Evolutionary conservation across 2,329 filamentous ascomycete species (phyloP).

Genomic region (Proliferodiscus dingleyae): DNA sequence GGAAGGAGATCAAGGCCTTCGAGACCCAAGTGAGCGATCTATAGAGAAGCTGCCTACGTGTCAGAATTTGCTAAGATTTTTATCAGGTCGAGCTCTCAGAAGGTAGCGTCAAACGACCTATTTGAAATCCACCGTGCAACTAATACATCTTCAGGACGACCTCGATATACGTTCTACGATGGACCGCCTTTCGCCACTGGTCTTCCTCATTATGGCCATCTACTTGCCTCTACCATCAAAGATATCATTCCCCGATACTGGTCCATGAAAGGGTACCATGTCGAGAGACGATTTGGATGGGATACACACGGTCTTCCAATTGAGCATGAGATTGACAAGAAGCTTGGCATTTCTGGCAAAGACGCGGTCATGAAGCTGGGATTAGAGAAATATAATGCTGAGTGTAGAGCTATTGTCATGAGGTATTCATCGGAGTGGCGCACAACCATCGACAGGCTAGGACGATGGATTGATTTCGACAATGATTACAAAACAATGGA

Average conservation of each 20-base stretch:
- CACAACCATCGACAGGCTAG: constrained; percentile 78
- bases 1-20: constrained; percentile 91
- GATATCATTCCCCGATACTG: constrained; percentile 95
- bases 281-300: constrained; percentile 91
- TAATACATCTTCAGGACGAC: constrained; percentile 37
- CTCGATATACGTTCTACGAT: constrained; percentile 93
- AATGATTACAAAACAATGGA: constrained; percentile 99
- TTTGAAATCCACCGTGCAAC: not conserved
- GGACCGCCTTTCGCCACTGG: constrained; percentile 76
- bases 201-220: constrained; percentile 61
- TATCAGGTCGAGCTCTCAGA: constrained; percentile 72
- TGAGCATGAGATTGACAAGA: constrained; percentile 97
- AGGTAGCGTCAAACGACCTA: constrained; percentile 37
- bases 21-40: constrained; percentile 53
- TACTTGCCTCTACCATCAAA: constrained; percentile 88
- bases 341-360: constrained; percentile 80
- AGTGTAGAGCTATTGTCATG: constrained; percentile 93
- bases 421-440: constrained; percentile 84
- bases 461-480: constrained; percentile 96
- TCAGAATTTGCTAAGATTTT: constrained; percentile 3
- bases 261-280: constrained; percentile 94
- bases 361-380: constrained; percentile 84
- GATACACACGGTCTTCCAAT: constrained; percentile 93
- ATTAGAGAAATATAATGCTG: constrained; percentile 82
- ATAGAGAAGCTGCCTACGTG: constrained; percentile 37